A percentile compares a stretch with the other conserved stretches of the same genome.
These are phyloP conservation scores for Thalassiosira ordinaria DNA, from an alignment of 352 stramenopile genomes.

Conservation along the genomic window DNA sequence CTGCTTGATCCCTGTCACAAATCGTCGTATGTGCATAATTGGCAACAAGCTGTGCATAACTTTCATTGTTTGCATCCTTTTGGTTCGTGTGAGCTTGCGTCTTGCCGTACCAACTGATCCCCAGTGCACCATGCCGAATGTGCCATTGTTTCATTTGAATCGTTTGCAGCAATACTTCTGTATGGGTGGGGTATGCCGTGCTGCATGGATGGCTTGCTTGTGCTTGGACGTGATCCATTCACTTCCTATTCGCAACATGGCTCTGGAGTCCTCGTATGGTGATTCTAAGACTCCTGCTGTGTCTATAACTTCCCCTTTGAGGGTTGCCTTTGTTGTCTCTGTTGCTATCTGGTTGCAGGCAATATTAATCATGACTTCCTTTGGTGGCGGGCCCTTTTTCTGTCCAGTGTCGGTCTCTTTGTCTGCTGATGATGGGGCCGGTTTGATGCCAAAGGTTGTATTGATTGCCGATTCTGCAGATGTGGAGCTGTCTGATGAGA, in stretches of 20 bases:
- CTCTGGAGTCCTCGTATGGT: slow-evolving; percentile 10
- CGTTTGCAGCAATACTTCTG: background rate
- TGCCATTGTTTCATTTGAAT: slow-evolving; percentile 8
- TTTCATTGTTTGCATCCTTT: slow-evolving; percentile 20
- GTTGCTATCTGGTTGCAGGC: slow-evolving; percentile 12
- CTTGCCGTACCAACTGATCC: background rate
- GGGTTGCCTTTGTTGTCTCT: background rate
- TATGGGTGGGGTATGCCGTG: background rate
- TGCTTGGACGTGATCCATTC: slow-evolving; percentile 15
- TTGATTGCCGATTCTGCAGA: too few relatives aligned
- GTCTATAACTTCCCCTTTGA: background rate
- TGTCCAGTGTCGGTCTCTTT: too few relatives aligned
- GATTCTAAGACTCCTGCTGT: background rate
- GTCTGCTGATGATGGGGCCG: too few relatives aligned
- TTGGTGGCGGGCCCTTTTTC: background rate
- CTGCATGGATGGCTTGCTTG: background rate
- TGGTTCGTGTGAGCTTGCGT: background rate
- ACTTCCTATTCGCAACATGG: slow-evolving; percentile 1
- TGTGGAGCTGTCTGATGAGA: too few relatives aligned
- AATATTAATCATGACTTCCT: background rate
- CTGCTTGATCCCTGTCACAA: background rate
- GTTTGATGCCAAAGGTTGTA: too few relatives aligned
- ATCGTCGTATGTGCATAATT: background rate
- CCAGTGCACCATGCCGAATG: slow-evolving; percentile 7
- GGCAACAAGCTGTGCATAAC: slow-evolving; percentile 38